These are phyloP conservation scores for Solanum neorickii DNA, from an alignment of 257 asterid genomes.

Conservation along the genomic window DNA sequence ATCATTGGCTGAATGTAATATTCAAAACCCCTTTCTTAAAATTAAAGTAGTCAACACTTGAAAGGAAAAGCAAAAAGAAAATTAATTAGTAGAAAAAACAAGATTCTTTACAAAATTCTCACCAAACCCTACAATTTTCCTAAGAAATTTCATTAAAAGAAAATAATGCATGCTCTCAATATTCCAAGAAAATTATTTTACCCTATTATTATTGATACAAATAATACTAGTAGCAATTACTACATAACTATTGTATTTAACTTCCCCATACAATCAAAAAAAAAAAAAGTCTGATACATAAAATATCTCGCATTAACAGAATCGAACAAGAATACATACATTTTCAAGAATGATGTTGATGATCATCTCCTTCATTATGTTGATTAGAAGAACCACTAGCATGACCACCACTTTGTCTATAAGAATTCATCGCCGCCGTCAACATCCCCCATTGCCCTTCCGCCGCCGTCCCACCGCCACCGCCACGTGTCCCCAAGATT, in stretches of 20 bases:
- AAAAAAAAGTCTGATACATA: not conserved
- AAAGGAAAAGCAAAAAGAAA: not conserved
- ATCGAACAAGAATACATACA: not conserved
- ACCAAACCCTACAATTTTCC: slow-evolving; percentile 15
- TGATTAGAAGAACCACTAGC: slow-evolving; percentile 16
- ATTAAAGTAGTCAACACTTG: not conserved
- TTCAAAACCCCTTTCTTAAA: not conserved
- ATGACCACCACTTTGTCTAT: slow-evolving; percentile 15
- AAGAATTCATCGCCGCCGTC: slow-evolving; percentile 29
- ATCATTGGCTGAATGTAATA: not conserved
- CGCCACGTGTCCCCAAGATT: not conserved
- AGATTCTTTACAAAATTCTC: not conserved
- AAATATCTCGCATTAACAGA: not conserved
- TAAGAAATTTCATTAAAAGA: not conserved
- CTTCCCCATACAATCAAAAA: not conserved
- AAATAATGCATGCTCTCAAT: not conserved
- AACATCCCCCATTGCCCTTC: slow-evolving; percentile 60
- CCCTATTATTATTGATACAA: not conserved
- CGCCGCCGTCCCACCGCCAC: slow-evolving; percentile 12
- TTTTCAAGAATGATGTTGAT: slow-evolving; percentile 4
- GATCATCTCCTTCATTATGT: slow-evolving; percentile 6
- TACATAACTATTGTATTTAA: not conserved
- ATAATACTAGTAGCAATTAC: not conserved
- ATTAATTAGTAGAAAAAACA: not conserved
- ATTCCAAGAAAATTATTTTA: not conserved